Percentiles rank a stretch among this genome's conserved stretches.
Conservation (phyloP, 2,329 filamentous ascomycete genomes). For the Microdochium bolleyi region DNA sequence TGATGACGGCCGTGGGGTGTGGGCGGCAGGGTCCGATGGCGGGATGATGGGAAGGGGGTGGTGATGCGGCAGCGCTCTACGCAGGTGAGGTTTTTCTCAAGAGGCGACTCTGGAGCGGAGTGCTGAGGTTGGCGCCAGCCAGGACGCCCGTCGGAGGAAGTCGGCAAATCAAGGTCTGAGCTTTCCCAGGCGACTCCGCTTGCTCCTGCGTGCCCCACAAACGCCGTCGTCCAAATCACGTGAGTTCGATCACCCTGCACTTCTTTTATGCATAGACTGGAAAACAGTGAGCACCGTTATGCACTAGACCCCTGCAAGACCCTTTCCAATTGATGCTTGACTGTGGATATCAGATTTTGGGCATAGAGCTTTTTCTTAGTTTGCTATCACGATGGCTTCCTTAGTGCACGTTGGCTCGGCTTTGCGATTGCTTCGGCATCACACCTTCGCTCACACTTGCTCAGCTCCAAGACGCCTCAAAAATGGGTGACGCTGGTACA, state of each 20-base stretch:
- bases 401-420: not conserved
- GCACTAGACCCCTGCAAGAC: not conserved
- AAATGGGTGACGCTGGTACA: not conserved
- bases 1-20: slow-evolving; percentile 32
- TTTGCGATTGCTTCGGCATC: not conserved
- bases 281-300: not conserved
- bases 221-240: not conserved
- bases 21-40: slow-evolving; percentile 40
- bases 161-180: not conserved
- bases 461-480: not conserved
- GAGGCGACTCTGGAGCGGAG: not conserved
- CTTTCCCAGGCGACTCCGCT: not conserved
- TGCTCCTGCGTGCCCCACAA: not conserved
- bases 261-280: not conserved
- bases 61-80: slow-evolving; percentile 3
- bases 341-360: not conserved
- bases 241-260: not conserved
- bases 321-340: not conserved
- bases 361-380: not conserved
- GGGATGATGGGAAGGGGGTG: slow-evolving; percentile 17
- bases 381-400: not conserved
- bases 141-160: not conserved
- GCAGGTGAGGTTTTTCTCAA: not conserved
- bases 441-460: not conserved
- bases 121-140: not conserved